Conservation (phyloP, 805 yeast genomes). For the Tetrapisispora nanseiensis region DNA sequence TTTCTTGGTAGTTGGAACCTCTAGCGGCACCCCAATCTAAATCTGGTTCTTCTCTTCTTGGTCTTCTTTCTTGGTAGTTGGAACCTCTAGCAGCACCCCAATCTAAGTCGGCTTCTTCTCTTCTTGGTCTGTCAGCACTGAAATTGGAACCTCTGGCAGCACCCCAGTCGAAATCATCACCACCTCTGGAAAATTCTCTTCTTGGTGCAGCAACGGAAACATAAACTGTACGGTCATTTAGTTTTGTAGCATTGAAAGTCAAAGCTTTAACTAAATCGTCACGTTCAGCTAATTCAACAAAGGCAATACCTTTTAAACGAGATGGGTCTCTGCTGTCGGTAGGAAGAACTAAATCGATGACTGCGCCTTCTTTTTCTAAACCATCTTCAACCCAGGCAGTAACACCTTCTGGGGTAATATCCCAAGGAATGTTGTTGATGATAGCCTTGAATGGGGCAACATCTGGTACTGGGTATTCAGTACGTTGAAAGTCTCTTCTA, state of each 20-base stretch:
- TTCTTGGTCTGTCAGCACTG: constrained; percentile 22
- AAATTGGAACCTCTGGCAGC: constrained; percentile 30
- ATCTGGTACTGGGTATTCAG: constrained; percentile 80
- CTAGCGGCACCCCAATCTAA: constrained; percentile 28
- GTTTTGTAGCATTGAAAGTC: constrained; percentile 55
- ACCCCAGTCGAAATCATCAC: constrained; percentile 41
- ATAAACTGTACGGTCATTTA: constrained; percentile 61
- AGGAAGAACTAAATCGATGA: constrained; percentile 63
- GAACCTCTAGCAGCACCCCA: constrained; percentile 46
- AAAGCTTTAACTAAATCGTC: constrained; percentile 71
- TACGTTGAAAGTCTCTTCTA: constrained; percentile 37
- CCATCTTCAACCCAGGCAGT: constrained; percentile 51
- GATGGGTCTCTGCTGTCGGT: constrained; percentile 51
- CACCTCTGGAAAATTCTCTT: constrained; percentile 33
- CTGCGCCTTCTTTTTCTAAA: constrained; percentile 41
- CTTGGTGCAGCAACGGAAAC: constrained; percentile 74
- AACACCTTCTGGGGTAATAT: constrained; percentile 55
- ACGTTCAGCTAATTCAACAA: constrained; percentile 69
- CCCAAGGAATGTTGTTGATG: constrained; percentile 79
- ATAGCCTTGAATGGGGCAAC: constrained; percentile 89
- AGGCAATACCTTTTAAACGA: constrained; percentile 78
- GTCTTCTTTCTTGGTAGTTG: constrained; percentile 28
- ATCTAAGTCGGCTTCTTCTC: constrained; percentile 36
- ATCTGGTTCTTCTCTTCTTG: constrained; percentile 30
- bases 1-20: constrained; percentile 30